These are phyloP conservation scores for Talaromyces trachyspermus DNA, from an alignment of 495 filamentous ascomycete genomes.

Conservation along the genomic window DNA sequence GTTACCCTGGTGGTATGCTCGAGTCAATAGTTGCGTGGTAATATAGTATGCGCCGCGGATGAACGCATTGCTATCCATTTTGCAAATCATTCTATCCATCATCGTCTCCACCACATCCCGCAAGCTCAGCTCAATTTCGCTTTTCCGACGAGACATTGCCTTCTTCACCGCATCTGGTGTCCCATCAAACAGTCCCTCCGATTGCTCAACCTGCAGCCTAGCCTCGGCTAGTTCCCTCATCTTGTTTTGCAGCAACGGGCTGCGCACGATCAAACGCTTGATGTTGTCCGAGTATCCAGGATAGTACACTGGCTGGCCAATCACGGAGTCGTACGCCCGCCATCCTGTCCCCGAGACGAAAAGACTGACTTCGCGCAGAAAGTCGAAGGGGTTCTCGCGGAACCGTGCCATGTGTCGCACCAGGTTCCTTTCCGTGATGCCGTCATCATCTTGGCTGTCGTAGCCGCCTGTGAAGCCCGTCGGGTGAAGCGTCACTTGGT, in stretches of 20 bases:
- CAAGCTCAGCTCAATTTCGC: constrained; percentile 54
- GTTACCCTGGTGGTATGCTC: constrained; percentile 90
- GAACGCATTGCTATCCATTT: constrained; percentile 92
- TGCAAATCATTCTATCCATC: constrained; percentile 96
- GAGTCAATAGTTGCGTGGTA: constrained; percentile 75
- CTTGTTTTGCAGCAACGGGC: constrained; percentile 62
- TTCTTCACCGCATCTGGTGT: constrained; percentile 35
- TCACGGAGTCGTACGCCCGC: constrained; percentile 83
- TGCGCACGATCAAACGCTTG: constrained; percentile 66
- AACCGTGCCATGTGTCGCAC: constrained; percentile 81
- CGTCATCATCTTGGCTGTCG: constrained; percentile 29
- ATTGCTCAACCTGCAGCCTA: constrained; percentile 65
- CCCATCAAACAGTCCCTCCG: constrained; percentile 58
- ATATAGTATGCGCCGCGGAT: constrained; percentile 90
- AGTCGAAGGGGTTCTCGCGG: constrained; percentile 62
- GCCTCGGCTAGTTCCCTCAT: constrained; percentile 69
- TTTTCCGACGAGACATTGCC: constrained; percentile 47
- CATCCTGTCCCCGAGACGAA: constrained; percentile 88
- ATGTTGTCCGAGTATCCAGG: constrained; percentile 86
- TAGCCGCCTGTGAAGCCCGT: constrained; percentile 53
- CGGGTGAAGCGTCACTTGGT: constrained; percentile 72
- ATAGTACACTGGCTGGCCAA: constrained; percentile 92
- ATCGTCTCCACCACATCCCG: constrained; percentile 73
- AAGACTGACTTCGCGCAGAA: constrained; percentile 84
- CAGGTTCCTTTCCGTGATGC: constrained; percentile 59